Conservation (phyloP, 441 rosid species). For the Hura crepitans region DNA sequence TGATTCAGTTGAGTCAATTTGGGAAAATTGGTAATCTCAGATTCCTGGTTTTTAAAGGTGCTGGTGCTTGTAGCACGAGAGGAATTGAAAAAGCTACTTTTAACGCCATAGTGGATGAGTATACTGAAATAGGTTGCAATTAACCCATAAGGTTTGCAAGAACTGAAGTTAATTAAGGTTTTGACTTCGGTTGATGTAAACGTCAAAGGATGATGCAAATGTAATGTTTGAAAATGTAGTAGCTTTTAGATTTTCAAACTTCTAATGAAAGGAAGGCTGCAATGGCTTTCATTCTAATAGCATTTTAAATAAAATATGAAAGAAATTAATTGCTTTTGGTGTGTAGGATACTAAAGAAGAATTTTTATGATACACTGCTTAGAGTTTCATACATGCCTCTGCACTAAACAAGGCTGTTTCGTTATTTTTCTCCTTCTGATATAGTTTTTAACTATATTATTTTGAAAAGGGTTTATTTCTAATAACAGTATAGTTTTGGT, state of each 20-base stretch:
- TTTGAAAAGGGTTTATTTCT: neutral
- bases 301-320: neutral
- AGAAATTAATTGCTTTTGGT: neutral
- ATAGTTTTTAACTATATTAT: neutral
- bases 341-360: neutral
- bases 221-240: neutral
- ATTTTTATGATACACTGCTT: neutral
- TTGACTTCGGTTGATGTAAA: slow-evolving; percentile 2
- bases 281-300: neutral
- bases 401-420: neutral
- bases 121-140: neutral
- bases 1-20: neutral
- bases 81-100: neutral
- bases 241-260: neutral
- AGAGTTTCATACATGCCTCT: neutral
- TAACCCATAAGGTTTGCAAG: neutral
- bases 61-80: neutral
- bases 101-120: neutral
- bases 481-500: neutral
- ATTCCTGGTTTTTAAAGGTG: neutral
- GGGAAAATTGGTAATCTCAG: neutral
- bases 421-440: neutral
- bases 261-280: neutral
- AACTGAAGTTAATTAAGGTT: neutral
- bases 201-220: neutral